phyloP scores from a whole-genome alignment of 2,329 filamentous ascomycete genomes.

The Colletotrichum endophyticum region DNA sequence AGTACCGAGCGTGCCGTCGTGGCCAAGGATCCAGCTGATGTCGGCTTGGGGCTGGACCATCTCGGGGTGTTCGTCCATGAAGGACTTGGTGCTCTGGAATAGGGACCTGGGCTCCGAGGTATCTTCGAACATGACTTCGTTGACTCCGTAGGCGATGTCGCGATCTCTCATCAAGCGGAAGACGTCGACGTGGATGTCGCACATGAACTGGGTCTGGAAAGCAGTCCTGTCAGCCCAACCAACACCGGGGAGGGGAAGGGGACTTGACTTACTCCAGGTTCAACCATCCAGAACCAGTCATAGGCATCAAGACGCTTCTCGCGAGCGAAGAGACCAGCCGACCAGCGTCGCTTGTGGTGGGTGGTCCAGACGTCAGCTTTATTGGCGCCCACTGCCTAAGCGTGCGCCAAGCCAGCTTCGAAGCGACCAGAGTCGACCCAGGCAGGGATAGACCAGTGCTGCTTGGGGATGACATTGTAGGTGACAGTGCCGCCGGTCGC shows the following conservation, averaged over 20 bases:
- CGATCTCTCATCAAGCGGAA: constrained; percentile 87
- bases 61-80: constrained; percentile 48
- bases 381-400: constrained; percentile 65
- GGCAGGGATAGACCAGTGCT: constrained; percentile 76
- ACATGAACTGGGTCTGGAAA: constrained; percentile 56
- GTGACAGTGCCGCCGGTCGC: constrained; percentile 73
- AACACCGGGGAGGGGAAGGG: background rate
- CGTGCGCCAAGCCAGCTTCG: constrained; percentile 66
- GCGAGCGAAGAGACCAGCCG: constrained; percentile 80
- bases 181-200: constrained; percentile 79
- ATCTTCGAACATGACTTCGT: constrained; percentile 52
- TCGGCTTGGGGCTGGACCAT: constrained; percentile 53
- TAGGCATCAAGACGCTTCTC: constrained; percentile 71
- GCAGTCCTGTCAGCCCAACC: constrained; percentile 2
- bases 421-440: constrained; percentile 75
- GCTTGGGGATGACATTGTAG: constrained; percentile 75
- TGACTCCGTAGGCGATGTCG: constrained; percentile 78
- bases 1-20: background rate
- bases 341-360: constrained; percentile 83
- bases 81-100: constrained; percentile 49
- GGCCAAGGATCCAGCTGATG: constrained; percentile 51
- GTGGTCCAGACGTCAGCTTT: constrained; percentile 68
- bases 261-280: constrained; percentile 56
- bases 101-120: constrained; percentile 46
- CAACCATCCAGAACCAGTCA: constrained; percentile 66